Evolutionary conservation across 1,139 yeast species (phyloP), one percentile per base, ranked within the genome.

Genomic region (Magnusiomyces sp.): DNA sequence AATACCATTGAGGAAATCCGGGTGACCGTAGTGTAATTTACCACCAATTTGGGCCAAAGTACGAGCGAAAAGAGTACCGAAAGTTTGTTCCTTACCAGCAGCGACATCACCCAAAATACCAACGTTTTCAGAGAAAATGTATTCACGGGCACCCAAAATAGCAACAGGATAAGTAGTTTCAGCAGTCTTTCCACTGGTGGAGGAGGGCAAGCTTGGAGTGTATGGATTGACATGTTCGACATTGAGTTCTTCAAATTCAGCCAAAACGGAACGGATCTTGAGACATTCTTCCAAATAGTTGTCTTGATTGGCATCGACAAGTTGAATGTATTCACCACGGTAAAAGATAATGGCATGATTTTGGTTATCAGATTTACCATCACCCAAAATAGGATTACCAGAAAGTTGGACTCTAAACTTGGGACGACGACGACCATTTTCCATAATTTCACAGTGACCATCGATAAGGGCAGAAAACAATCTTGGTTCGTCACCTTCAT

Each of bases 31-130:
- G 79, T 92, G 98, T 70, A 92, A 81, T 69, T 92, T 92, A 75
- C 97, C 97, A 73, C 98, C 98, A 72, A 92, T 84, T 75, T 90
- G 97, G 56, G 98, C 94, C 71, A 92, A 76, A 47, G 97, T 92
- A 79, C 98, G 86, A 41, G 97, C 95, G 65, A 92, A 92, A 69
- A 92, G 75, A 11, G 98, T 92, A 82, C 98, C 98, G 68, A 92
- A 92, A 60, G 98, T 92, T 72, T 92, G 98, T 79, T 92, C 98
- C 75, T 92, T 92, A 80, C 97, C 98, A 59, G 98, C 98, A 62
- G 98, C 98, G 70, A 92, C 95, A 72, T 92, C 98, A 83, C 98
- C 98, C 61, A 92, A 79, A 64, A 92, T 87, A 84, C 98, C 98
- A 59, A 95, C 85, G 75, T 90, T 92, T 72, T 92, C 98, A 56